These are phyloP conservation scores for Calamus simplicifolius DNA, from an alignment of 176 grass and related monocot species.

Conservation along the genomic window DNA sequence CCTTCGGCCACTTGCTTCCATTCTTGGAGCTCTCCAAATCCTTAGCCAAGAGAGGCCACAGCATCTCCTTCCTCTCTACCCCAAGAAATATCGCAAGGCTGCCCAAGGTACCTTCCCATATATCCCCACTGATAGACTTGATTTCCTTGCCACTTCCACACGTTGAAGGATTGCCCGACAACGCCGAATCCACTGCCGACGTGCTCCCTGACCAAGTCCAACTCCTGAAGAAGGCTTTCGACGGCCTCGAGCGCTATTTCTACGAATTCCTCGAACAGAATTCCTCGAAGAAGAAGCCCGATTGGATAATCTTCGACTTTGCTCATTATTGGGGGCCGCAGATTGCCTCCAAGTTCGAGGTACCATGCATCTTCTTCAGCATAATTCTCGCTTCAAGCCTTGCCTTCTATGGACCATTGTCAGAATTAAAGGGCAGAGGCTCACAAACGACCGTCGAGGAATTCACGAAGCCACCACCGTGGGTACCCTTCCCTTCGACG, in stretches of 20 bases:
- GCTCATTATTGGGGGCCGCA: conserved; percentile 21
- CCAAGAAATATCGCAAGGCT: too few species aligned
- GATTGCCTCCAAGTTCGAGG: conserved; percentile 20
- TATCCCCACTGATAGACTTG: too few species aligned
- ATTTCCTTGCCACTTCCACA: too few species aligned
- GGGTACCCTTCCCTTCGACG: conserved; percentile 17
- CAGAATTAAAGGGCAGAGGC: not conserved
- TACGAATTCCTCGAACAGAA: conserved; percentile 2
- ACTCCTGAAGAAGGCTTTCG: conserved; percentile 38
- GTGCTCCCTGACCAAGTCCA: conserved; percentile 13
- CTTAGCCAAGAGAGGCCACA: too few species aligned
- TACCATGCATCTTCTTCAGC: conserved; percentile 17
- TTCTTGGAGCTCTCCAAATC: too few species aligned
- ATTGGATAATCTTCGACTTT: conserved; percentile 45
- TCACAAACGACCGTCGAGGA: not conserved
- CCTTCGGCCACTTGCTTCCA: too few species aligned
- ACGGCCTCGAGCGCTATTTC: conserved; percentile 25
- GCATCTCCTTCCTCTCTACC: too few species aligned
- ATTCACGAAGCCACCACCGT: conserved; percentile 20
- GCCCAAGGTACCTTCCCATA: too few species aligned
- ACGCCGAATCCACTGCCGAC: conserved; percentile 33
- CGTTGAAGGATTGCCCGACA: conserved; percentile 1
- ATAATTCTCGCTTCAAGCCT: not conserved
- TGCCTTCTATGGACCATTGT: not conserved
- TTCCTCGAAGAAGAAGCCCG: conserved; percentile 9